These are phyloP conservation scores for Chenopodium suecicum DNA, from an alignment of 148 eudicot genomes.

Conservation along the genomic window DNA sequence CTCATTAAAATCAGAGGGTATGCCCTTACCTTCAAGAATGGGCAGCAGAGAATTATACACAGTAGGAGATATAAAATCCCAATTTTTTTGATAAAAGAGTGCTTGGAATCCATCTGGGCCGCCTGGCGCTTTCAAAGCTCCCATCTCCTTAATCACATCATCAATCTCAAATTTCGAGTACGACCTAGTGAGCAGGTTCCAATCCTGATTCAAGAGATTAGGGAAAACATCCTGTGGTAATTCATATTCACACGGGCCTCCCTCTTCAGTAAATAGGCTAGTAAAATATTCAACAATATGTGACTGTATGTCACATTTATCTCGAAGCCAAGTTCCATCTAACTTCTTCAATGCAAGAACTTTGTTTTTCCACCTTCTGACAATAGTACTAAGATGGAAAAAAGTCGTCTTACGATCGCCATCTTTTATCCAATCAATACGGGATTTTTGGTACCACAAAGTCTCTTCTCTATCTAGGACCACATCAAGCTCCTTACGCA, in stretches of 20 bases:
- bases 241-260: fast-evolving
- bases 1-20: no score
- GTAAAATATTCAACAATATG: background rate
- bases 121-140: background rate
- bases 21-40: no score
- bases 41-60: no score
- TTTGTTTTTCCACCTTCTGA: background rate
- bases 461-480: no score
- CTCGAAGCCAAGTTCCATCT: no score
- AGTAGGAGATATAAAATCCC: no score
- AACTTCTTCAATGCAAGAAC: fast-evolving
- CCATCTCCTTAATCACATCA: background rate
- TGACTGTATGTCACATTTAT: no score
- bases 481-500: no score
- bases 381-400: background rate
- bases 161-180: background rate
- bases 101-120: no score
- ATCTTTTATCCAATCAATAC: no score
- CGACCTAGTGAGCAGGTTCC: fast-evolving
- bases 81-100: no score
- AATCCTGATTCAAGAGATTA: background rate
- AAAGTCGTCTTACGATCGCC: background rate
- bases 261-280: background rate
- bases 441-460: no score
- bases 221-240: background rate